Percentiles rank a stretch among this genome's conserved stretches.
Evolutionary conservation across 2,329 filamentous ascomycete genomes (phyloP).

Genomic region (Colletotrichum ledebouriae): DNA sequence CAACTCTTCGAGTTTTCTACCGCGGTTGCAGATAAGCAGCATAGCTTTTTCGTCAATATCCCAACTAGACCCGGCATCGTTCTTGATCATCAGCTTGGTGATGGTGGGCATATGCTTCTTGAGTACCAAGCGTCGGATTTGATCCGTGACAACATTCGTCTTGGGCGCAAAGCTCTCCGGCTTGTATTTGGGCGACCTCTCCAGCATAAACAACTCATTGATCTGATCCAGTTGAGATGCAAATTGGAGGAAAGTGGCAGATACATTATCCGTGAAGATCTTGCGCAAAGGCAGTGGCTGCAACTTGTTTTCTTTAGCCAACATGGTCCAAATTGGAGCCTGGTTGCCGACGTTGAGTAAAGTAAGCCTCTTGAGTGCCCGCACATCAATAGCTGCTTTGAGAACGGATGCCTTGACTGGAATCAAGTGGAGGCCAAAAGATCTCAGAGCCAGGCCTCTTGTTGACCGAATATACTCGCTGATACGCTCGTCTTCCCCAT

Average conservation of each 20-base stretch:
- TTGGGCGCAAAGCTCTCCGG: slow-evolving; percentile 67
- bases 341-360: slow-evolving; percentile 75
- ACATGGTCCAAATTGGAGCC: slow-evolving; percentile 68
- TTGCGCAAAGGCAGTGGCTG: slow-evolving; percentile 66
- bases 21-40: slow-evolving; percentile 65
- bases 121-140: slow-evolving; percentile 69
- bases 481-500: slow-evolving; percentile 49
- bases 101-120: slow-evolving; percentile 69
- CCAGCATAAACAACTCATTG: slow-evolving; percentile 71
- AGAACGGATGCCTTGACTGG: slow-evolving; percentile 72
- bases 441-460: slow-evolving; percentile 68
- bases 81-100: slow-evolving; percentile 71
- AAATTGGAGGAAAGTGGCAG: slow-evolving; percentile 65
- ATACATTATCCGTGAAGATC: slow-evolving; percentile 75
- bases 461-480: slow-evolving; percentile 69
- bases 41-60: slow-evolving; percentile 69
- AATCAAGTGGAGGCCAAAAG: slow-evolving; percentile 69
- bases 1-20: slow-evolving; percentile 66
- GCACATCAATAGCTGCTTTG: slow-evolving; percentile 68
- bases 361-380: slow-evolving; percentile 68
- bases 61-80: slow-evolving; percentile 67
- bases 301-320: slow-evolving; percentile 67
- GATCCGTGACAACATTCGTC: slow-evolving; percentile 64
- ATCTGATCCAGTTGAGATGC: slow-evolving; percentile 66
- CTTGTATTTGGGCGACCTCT: slow-evolving; percentile 64